Percentiles rank a stretch among this genome's conserved stretches.
Conservation (phyloP, 257 asterid species). For the Capsicum pubescens region DNA sequence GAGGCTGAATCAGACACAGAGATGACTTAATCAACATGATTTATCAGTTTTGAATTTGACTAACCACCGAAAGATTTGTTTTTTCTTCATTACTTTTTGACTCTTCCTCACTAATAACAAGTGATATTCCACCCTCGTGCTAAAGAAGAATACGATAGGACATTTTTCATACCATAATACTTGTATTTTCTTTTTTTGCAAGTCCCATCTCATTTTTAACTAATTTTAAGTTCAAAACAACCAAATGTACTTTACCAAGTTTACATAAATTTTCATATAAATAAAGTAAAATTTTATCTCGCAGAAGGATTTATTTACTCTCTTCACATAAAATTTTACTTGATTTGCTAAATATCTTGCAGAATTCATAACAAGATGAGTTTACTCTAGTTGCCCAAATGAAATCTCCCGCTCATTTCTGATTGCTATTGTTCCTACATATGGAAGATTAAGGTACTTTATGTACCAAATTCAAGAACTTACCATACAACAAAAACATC, state of each 20-base stretch:
- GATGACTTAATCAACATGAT: not conserved
- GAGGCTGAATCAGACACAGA: not conserved
- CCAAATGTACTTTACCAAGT: too few relatives aligned
- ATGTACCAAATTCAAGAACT: not conserved
- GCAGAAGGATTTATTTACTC: too few relatives aligned
- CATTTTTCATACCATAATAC: not conserved
- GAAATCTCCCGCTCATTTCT: too few relatives aligned
- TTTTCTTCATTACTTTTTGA: not conserved
- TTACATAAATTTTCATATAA: too few relatives aligned
- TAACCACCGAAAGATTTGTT: not conserved
- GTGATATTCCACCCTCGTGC: not conserved
- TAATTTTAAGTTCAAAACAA: too few relatives aligned
- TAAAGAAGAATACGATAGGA: not conserved
- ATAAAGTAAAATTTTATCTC: too few relatives aligned
- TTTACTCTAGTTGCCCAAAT: too few relatives aligned
- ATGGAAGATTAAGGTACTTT: too few relatives aligned
- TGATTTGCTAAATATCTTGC: too few relatives aligned
- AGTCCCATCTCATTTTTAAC: not conserved
- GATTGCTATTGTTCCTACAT: too few relatives aligned
- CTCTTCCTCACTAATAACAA: not conserved
- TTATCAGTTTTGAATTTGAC: not conserved
- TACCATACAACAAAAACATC: not conserved
- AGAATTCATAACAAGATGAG: too few relatives aligned
- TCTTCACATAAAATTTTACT: too few relatives aligned
- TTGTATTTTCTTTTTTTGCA: not conserved